phyloP scores from a whole-genome alignment of 768 basidiomycete genomes.

The Paxillus ammoniavirescens region DNA sequence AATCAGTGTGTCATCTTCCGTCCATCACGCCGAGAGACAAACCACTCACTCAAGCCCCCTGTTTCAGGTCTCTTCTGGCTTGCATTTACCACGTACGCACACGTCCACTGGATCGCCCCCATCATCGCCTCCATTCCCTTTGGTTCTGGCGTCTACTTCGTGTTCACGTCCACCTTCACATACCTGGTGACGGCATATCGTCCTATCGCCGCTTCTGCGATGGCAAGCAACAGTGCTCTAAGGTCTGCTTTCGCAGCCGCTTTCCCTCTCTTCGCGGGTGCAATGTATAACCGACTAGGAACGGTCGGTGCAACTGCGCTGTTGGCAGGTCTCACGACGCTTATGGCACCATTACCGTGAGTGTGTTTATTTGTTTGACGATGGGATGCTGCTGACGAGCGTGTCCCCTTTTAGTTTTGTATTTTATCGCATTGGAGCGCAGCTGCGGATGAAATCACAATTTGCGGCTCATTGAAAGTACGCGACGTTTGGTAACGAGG shows the following conservation, averaged over 20 bases:
- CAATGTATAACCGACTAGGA: constrained; percentile 54
- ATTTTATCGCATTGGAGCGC: constrained; percentile 46
- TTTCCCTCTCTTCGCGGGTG: constrained; percentile 52
- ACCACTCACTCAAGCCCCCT: neutral
- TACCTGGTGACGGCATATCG: constrained; percentile 52
- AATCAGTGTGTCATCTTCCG: constrained; percentile 37
- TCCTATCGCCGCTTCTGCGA: constrained; percentile 55
- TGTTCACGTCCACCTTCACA: constrained; percentile 69
- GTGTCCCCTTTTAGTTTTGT: constrained; percentile 36
- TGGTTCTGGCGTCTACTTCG: constrained; percentile 57
- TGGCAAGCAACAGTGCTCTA: constrained; percentile 62
- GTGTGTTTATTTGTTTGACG: constrained; percentile 18
- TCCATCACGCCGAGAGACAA: neutral
- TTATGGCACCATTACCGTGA: constrained; percentile 64
- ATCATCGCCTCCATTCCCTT: constrained; percentile 46
- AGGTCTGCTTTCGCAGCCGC: constrained; percentile 46
- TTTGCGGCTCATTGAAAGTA: constrained; percentile 34
- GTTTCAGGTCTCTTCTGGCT: constrained; percentile 47
- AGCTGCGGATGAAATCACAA: constrained; percentile 41
- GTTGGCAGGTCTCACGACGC: constrained; percentile 59
- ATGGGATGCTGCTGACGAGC: neutral
- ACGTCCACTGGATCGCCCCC: constrained; percentile 48
- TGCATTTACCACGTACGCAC: constrained; percentile 50
- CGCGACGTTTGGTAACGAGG: too few relatives aligned
- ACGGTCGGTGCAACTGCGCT: constrained; percentile 72